phyloP scores from a whole-genome alignment of 2,329 filamentous ascomycete genomes.

The Dryadomyces quercus-mongolicae region DNA sequence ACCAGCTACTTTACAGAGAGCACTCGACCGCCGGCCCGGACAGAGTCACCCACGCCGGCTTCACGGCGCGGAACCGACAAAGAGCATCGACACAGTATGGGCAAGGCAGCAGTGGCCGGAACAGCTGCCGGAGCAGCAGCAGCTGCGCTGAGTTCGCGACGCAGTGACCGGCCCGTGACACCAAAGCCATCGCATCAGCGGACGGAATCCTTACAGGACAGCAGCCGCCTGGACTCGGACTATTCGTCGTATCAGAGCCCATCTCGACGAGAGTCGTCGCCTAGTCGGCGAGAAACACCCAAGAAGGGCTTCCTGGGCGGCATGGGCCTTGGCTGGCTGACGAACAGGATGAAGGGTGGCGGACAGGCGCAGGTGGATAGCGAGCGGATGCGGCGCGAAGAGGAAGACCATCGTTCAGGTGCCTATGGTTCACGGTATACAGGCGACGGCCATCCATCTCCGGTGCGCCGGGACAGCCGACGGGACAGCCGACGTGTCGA shows the following conservation, averaged over 20 bases:
- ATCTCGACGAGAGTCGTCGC: slow-evolving; percentile 39
- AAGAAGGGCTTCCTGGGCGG: slow-evolving; percentile 47
- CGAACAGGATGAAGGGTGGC: slow-evolving; percentile 51
- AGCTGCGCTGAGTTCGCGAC: slow-evolving; percentile 17
- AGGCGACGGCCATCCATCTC: slow-evolving; percentile 51
- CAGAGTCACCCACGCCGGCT: slow-evolving; percentile 33
- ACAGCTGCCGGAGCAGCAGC: slow-evolving; percentile 19
- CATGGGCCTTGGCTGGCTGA: slow-evolving; percentile 56
- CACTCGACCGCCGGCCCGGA: slow-evolving; percentile 15
- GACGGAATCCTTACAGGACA: slow-evolving; percentile 24
- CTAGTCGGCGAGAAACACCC: slow-evolving; percentile 25
- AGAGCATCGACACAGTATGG: background rate
- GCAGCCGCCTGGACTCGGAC: slow-evolving; percentile 34
- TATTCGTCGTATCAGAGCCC: slow-evolving; percentile 49
- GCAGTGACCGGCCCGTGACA: slow-evolving; percentile 25
- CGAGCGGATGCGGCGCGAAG: slow-evolving; percentile 29
- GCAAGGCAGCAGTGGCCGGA: background rate
- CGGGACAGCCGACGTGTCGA: slow-evolving; percentile 13
- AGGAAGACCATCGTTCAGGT: slow-evolving; percentile 44
- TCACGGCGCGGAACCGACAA: slow-evolving; percentile 14
- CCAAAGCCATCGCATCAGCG: slow-evolving; percentile 35
- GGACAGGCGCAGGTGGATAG: slow-evolving; percentile 25
- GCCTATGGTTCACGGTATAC: slow-evolving; percentile 45
- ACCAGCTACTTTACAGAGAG: slow-evolving; percentile 25
- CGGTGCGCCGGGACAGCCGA: slow-evolving; percentile 27